Conservation (phyloP, 257 asterid species). For the Cordia subcordata region DNA sequence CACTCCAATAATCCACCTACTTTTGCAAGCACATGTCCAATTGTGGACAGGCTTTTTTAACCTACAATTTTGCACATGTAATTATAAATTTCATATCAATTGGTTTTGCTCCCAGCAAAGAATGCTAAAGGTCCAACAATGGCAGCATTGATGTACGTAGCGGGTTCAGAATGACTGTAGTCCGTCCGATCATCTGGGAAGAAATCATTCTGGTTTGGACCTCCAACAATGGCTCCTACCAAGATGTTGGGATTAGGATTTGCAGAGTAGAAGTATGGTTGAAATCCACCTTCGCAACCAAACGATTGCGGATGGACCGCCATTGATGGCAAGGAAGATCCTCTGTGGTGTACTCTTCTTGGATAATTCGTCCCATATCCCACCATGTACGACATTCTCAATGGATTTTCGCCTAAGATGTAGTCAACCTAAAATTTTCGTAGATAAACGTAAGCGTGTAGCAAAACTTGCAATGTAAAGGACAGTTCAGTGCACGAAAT, state of each 20-base stretch:
- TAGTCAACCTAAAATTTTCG: slow-evolving; percentile 58
- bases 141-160: slow-evolving; percentile 83
- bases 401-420: slow-evolving; percentile 72
- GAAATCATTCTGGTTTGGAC: slow-evolving; percentile 72
- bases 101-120: slow-evolving; percentile 33
- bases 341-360: slow-evolving; percentile 68
- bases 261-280: slow-evolving; percentile 45
- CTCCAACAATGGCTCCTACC: slow-evolving; percentile 77
- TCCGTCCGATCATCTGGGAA: slow-evolving; percentile 73
- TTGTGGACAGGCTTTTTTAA: neutral
- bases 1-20: neutral
- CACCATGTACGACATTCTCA: slow-evolving; percentile 87
- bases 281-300: slow-evolving; percentile 67
- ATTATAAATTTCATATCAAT: neutral
- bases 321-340: slow-evolving; percentile 66
- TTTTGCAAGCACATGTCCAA: neutral
- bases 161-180: slow-evolving; percentile 71
- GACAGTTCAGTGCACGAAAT: neutral
- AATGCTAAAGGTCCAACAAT: slow-evolving; percentile 78
- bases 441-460: neutral
- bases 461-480: neutral
- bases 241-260: slow-evolving; percentile 57
- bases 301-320: slow-evolving; percentile 41
- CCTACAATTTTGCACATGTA: neutral
- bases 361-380: slow-evolving; percentile 72